Percentiles rank a stretch among this genome's conserved stretches.
Evolutionary conservation across 352 stramenopile species (phyloP).

Genomic region (Pythium myriotylum): DNA sequence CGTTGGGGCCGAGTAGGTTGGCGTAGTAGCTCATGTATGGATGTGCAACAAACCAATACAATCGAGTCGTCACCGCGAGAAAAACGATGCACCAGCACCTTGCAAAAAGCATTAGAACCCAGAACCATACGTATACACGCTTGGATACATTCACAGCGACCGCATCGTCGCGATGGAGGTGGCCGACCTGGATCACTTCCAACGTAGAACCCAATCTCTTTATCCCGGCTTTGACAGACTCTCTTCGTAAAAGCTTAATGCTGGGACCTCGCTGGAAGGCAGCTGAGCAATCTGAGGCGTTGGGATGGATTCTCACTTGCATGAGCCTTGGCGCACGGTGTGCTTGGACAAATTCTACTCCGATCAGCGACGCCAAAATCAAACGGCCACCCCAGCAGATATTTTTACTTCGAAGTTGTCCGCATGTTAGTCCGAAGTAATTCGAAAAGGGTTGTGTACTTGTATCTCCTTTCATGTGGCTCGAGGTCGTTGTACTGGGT

Average conservation of each 20-base stretch:
- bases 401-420: no score
- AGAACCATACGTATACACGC: slow-evolving; percentile 4
- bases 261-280: background rate
- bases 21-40: slow-evolving; percentile 35
- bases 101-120: slow-evolving; percentile 14
- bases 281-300: background rate
- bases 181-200: slow-evolving; percentile 11
- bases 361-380: no score
- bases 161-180: slow-evolving; percentile 9
- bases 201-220: slow-evolving; percentile 2
- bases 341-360: no score
- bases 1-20: slow-evolving; percentile 17
- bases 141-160: slow-evolving; percentile 20
- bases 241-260: background rate
- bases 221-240: slow-evolving; percentile 7
- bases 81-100: slow-evolving; percentile 13
- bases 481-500: background rate
- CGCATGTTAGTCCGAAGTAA: no score
- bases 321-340: background rate
- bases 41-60: slow-evolving; percentile 31
- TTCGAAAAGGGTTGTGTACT: no score
- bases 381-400: no score
- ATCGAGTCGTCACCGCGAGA: slow-evolving; percentile 6
- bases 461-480: no score
- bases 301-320: background rate